Conservation (phyloP, 1,284 basidiomycete species). For the Pseudozyma sp. region DNA sequence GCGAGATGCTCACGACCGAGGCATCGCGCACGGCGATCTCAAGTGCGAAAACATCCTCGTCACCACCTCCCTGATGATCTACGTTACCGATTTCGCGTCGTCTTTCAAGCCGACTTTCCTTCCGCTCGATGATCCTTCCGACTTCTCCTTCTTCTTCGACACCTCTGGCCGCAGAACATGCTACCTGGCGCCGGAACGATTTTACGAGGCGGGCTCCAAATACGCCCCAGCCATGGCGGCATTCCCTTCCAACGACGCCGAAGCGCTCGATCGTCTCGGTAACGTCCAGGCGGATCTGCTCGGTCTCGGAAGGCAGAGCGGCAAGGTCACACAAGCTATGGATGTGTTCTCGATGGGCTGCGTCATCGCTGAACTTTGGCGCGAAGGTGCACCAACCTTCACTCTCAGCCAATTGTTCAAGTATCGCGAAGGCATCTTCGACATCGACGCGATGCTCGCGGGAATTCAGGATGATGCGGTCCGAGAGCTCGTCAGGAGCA, state of each 20-base stretch:
- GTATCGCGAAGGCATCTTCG: slow-evolving; percentile 86
- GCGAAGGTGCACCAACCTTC: slow-evolving; percentile 93
- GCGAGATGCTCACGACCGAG: slow-evolving; percentile 81
- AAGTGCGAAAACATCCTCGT: slow-evolving; percentile 98
- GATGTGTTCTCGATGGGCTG: slow-evolving; percentile 97
- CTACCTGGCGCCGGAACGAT: slow-evolving; percentile 95
- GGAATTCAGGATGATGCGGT: slow-evolving; percentile 84
- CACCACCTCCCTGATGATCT: slow-evolving; percentile 94
- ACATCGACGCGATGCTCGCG: slow-evolving; percentile 79
- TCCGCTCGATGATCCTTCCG: slow-evolving; percentile 94
- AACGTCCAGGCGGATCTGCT: slow-evolving; percentile 52
- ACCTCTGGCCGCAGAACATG: slow-evolving; percentile 92
- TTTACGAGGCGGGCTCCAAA: slow-evolving; percentile 83
- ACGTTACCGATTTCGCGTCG: slow-evolving; percentile 94
- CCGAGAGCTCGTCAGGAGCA: slow-evolving; percentile 80
- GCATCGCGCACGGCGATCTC: slow-evolving; percentile 93
- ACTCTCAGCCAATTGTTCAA: slow-evolving; percentile 95
- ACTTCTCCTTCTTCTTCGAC: slow-evolving; percentile 98
- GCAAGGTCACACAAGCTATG: slow-evolving; percentile 92
- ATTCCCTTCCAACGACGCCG: neutral
- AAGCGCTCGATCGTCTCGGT: slow-evolving; percentile 21
- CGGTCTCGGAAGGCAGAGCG: slow-evolving; percentile 73
- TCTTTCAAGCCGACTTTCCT: slow-evolving; percentile 93
- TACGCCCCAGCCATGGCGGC: slow-evolving; percentile 10
- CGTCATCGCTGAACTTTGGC: slow-evolving; percentile 94